Base-by-base conservation (phyloP, 306 rosid species). In the Quercus bicolor region DNA sequence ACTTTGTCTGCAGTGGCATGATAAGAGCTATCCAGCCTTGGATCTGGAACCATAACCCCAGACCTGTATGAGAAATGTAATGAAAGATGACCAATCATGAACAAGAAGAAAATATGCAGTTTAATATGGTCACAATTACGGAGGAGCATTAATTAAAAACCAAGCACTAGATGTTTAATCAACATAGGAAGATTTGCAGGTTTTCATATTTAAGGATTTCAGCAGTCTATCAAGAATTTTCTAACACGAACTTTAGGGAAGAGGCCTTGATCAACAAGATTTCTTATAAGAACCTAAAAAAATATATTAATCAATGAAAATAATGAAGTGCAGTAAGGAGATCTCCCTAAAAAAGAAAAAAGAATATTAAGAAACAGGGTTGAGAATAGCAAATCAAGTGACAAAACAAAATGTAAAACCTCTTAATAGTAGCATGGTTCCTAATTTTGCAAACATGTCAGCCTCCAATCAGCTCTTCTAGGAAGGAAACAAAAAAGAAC, bases 1-100 rank as follows among this genome's bases (percentile, higher is more conserved):
- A 92, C 92, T 82, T 90, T 97, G 77, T 92, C 95, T 16, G 98
- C 97, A 70, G 78, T 72, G 14, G 70, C 86, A 72, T 80, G 89
- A 77, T 76, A 86, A 57, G 91, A 94, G 78, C 78, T 89, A 83
- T 95, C 95, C 80, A 95, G 80, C 78, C 90, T 95, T 78, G 96
- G 91, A 87, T 95, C 97, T 28, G 98, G 98, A 74, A 95, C 94
- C 98, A 95, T 92, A 45, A 91, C 86, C 59, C 70, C 97, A 48
- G 55, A 87, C 98, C 98, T 92, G 89, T 66, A 84, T 33, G 37
- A 14, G 55, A 75, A 71, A 73, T 45, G 23, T 68, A 56, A 85
- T 29, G 53, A 56, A 31, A 72, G 70, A 40, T 18, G 29, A 53
- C 70, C 70, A 79, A 72, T 33, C 31, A 75, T 53, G 61, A 48